Conservation (phyloP, 805 yeast genomes). For the Schwanniomyces polymorphus region DNA sequence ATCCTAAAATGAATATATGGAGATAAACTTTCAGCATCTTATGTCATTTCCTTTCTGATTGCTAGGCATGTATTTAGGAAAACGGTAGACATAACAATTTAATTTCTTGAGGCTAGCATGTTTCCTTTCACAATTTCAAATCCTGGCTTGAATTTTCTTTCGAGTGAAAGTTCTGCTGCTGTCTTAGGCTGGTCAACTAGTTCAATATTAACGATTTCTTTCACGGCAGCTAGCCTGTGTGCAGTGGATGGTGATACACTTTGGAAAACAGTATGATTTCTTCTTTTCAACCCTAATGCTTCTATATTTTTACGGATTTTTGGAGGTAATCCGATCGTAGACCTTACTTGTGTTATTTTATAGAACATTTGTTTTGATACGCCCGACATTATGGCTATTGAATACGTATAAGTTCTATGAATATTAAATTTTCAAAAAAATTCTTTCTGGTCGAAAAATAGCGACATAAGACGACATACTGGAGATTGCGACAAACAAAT, state of each 20-base stretch:
- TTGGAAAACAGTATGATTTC: slow-evolving; percentile 75
- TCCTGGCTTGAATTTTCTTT: slow-evolving; percentile 67
- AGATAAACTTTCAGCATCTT: neutral
- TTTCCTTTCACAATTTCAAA: slow-evolving; percentile 28
- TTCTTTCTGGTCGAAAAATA: neutral
- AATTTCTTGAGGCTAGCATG: slow-evolving; percentile 1
- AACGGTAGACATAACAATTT: neutral
- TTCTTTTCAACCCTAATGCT: slow-evolving; percentile 71
- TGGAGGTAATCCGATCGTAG: slow-evolving; percentile 83
- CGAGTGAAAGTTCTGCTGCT: slow-evolving; percentile 49
- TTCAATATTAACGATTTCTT: slow-evolving; percentile 84
- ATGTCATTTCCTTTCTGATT: neutral
- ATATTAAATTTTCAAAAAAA: neutral
- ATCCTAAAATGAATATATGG: neutral
- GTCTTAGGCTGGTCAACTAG: slow-evolving; percentile 56
- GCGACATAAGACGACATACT: neutral
- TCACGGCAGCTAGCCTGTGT: slow-evolving; percentile 78
- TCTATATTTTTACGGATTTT: slow-evolving; percentile 61
- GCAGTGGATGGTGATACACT: slow-evolving; percentile 76
- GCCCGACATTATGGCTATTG: slow-evolving; percentile 6
- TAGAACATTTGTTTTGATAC: slow-evolving; percentile 24
- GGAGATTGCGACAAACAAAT: neutral
- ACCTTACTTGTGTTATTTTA: slow-evolving; percentile 74
- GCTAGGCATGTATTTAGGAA: no score
- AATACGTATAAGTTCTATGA: neutral